Evolutionary conservation across 2,329 filamentous ascomycete genomes (phyloP).

Genomic region (Chrysoporthe puriensis): DNA sequence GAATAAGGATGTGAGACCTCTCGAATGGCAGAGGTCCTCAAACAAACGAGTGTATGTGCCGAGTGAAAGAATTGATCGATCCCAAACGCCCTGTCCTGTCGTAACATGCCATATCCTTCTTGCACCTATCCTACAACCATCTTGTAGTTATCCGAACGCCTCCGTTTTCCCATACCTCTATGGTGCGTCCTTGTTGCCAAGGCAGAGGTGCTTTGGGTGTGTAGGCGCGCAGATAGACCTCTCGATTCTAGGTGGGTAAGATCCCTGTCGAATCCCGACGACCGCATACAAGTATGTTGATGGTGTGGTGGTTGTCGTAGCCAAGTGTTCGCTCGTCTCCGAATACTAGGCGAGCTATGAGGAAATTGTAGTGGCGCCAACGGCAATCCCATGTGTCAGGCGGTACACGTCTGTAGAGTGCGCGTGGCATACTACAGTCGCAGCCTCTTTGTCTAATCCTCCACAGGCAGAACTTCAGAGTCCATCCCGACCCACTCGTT

Average conservation of each 20-base stretch:
- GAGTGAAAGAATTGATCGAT: neutral
- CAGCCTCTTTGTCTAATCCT: neutral
- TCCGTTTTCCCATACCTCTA: neutral
- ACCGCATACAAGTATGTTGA: too few relatives aligned
- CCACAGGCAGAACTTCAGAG: conserved; percentile 38
- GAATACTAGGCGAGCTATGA: neutral
- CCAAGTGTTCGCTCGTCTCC: too few relatives aligned
- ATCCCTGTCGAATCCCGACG: too few relatives aligned
- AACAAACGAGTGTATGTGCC: neutral
- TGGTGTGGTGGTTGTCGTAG: too few relatives aligned
- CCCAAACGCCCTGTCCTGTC: neutral
- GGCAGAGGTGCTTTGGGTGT: neutral
- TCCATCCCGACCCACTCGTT: conserved; percentile 42
- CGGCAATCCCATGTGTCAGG: neutral
- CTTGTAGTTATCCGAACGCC: neutral
- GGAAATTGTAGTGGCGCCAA: neutral
- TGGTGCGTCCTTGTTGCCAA: neutral
- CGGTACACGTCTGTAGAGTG: neutral
- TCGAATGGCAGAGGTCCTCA: neutral
- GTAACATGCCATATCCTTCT: neutral
- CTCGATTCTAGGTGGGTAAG: too few relatives aligned
- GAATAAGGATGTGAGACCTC: neutral
- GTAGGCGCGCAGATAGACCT: neutral
- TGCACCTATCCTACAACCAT: neutral
- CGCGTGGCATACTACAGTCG: neutral